Evolutionary conservation across 768 basidiomycete genomes (phyloP).

Genomic region (Tephrocybe sp.): DNA sequence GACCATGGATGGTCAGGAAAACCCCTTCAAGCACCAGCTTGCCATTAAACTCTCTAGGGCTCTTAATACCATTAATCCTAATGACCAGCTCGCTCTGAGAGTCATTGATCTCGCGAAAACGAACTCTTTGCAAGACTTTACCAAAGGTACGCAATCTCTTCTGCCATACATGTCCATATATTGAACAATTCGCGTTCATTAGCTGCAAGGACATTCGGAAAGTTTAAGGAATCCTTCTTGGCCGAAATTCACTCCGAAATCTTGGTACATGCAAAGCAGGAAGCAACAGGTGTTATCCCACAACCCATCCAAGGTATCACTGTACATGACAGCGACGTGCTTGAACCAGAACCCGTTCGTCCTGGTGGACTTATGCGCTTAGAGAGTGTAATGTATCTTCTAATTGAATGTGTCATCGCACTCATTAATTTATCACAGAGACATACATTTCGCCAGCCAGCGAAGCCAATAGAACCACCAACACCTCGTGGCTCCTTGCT

Average conservation of each 20-base stretch:
- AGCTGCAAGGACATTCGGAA: conserved; percentile 83
- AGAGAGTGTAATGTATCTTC: conserved; percentile 49
- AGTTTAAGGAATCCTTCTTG: conserved; percentile 78
- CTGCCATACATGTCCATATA: conserved; percentile 2
- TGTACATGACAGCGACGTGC: conserved; percentile 76
- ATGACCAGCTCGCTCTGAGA: conserved; percentile 74
- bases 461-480: conserved; percentile 68
- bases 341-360: conserved; percentile 75
- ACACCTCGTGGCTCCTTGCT: conserved; percentile 79
- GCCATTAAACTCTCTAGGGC: conserved; percentile 80
- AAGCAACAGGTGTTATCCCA: conserved; percentile 48
- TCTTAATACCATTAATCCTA: conserved; percentile 78
- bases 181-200: conserved; percentile 5
- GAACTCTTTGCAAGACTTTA: conserved; percentile 61
- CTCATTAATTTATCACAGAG: conserved; percentile 36
- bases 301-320: conserved; percentile 74
- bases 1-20: conserved; percentile 12
- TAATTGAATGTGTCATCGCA: background rate
- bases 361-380: conserved; percentile 74
- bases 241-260: conserved; percentile 80
- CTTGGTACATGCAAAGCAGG: conserved; percentile 65
- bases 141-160: conserved; percentile 47
- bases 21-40: conserved; percentile 62
- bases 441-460: conserved; percentile 80
- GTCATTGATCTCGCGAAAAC: conserved; percentile 81